A percentile compares a stretch with the other conserved stretches of the same genome.
These are phyloP conservation scores for Phycomyces blakesleeanus DNA, from an alignment of 192 early-diverging fungal genomes.

Conservation along the genomic window DNA sequence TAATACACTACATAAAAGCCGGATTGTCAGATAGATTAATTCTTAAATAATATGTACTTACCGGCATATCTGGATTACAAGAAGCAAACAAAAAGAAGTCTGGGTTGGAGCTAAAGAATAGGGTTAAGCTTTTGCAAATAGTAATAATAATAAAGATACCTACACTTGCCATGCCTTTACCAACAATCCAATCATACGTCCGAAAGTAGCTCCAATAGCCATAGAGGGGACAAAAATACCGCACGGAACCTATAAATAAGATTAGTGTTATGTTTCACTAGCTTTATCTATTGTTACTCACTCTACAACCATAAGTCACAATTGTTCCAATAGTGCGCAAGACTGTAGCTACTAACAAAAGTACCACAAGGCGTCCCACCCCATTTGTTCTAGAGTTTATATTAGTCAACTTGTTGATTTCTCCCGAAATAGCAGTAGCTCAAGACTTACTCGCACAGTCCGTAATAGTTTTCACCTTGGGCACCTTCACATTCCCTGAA, in stretches of 20 bases:
- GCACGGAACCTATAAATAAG: conserved; percentile 63
- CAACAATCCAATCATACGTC: conserved; percentile 83
- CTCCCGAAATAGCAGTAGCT: background rate
- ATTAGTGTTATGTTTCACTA: background rate
- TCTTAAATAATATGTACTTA: conserved; percentile 32
- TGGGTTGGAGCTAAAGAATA: conserved; percentile 45
- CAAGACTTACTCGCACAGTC: conserved; percentile 53
- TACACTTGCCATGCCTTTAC: conserved; percentile 71
- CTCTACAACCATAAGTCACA: conserved; percentile 54
- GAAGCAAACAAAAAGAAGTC: conserved; percentile 61
- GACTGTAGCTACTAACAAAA: conserved; percentile 52
- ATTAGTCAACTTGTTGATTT: conserved; percentile 19
- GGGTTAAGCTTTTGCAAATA: background rate
- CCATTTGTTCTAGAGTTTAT: conserved; percentile 21
- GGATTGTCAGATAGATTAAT: conserved; percentile 27
- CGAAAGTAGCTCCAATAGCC: conserved; percentile 89
- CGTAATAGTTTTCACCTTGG: conserved; percentile 56
- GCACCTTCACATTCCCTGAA: conserved; percentile 64
- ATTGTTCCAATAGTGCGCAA: conserved; percentile 53
- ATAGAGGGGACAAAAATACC: conserved; percentile 87
- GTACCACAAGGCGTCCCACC: conserved; percentile 38
- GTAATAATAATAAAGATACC: background rate
- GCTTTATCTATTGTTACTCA: background rate
- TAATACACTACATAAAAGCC: conserved; percentile 54
- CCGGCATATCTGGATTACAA: conserved; percentile 69